Conservation (phyloP, 2,329 filamentous ascomycete species). For the Fusarium veterinarium region DNA sequence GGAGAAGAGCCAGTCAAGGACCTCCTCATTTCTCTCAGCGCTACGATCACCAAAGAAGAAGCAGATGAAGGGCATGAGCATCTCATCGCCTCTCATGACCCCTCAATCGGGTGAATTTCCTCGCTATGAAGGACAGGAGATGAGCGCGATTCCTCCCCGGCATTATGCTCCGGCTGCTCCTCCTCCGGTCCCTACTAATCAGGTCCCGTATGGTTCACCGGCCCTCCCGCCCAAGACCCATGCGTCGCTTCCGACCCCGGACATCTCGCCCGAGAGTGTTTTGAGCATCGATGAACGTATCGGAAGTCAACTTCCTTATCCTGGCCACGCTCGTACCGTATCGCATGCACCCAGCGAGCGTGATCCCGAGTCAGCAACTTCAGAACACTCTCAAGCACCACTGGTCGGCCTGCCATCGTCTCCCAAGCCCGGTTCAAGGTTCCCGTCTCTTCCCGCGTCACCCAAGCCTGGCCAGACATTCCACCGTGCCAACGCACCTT, state of each 20-base stretch:
- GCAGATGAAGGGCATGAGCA: constrained; percentile 64
- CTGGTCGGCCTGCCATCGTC: constrained; percentile 64
- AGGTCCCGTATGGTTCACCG: constrained; percentile 50
- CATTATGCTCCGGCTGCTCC: constrained; percentile 68
- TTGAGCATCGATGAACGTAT: constrained; percentile 68
- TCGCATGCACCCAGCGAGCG: constrained; percentile 55
- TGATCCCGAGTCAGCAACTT: constrained; percentile 64
- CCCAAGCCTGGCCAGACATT: constrained; percentile 65
- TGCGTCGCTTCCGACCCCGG: constrained; percentile 45
- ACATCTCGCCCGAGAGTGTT: constrained; percentile 55
- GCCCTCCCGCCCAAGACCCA: constrained; percentile 39
- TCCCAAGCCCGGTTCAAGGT: constrained; percentile 51
- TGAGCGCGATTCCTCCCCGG: constrained; percentile 67
- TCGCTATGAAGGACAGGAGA: constrained; percentile 65
- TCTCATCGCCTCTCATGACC: constrained; percentile 74
- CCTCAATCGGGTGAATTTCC: constrained; percentile 71
- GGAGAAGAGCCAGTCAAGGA: constrained; percentile 65
- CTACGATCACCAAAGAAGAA: constrained; percentile 70
- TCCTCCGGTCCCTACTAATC: constrained; percentile 65
- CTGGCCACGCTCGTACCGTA: constrained; percentile 51
- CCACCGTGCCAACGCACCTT: constrained; percentile 60
- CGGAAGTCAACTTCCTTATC: constrained; percentile 52
- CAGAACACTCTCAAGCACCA: constrained; percentile 62
- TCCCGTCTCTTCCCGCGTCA: constrained; percentile 58
- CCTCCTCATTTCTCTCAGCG: constrained; percentile 70